phyloP scores from a whole-genome alignment of 169 alveolate species.

The Ichthyophthirius multifiliis region DNA sequence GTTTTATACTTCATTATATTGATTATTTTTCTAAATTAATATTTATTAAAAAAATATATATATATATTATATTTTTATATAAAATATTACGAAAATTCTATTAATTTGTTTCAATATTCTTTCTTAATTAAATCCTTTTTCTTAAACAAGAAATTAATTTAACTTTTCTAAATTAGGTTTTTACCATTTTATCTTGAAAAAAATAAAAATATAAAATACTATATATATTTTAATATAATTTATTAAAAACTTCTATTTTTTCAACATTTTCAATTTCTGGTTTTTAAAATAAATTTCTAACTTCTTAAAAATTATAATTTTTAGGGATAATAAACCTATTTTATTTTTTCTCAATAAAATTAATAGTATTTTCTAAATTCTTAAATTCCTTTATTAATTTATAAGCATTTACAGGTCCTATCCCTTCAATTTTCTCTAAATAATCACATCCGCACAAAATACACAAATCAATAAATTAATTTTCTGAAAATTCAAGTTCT shows the following conservation, averaged over 20 bases:
- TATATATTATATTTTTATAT: background rate
- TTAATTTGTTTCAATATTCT: conserved; percentile 59
- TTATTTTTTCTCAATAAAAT: conserved; percentile 60
- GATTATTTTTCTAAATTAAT: no score
- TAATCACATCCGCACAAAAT: conserved; percentile 96
- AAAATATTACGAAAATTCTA: conserved; percentile 14
- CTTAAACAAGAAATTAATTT: conserved; percentile 57
- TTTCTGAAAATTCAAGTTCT: conserved; percentile 38
- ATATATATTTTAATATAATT: background rate
- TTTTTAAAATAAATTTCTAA: conserved; percentile 56
- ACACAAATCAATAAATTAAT: background rate
- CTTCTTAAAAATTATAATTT: conserved; percentile 48
- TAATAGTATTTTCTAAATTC: conserved; percentile 86
- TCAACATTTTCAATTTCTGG: conserved; percentile 49
- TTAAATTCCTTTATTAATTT: conserved; percentile 85
- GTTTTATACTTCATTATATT: no score
- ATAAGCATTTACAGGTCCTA: conserved; percentile 95
- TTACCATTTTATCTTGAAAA: conserved; percentile 33
- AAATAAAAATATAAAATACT: no score
- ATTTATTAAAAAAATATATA: background rate
- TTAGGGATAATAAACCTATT: conserved; percentile 62
- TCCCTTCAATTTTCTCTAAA: conserved; percentile 92
- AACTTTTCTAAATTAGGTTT: conserved; percentile 57
- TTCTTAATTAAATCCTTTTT: conserved; percentile 60
- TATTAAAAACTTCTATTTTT: conserved; percentile 31